Evolutionary conservation across 371 early-diverging fungal genomes (phyloP).

Genomic region (Mortierella sp.): DNA sequence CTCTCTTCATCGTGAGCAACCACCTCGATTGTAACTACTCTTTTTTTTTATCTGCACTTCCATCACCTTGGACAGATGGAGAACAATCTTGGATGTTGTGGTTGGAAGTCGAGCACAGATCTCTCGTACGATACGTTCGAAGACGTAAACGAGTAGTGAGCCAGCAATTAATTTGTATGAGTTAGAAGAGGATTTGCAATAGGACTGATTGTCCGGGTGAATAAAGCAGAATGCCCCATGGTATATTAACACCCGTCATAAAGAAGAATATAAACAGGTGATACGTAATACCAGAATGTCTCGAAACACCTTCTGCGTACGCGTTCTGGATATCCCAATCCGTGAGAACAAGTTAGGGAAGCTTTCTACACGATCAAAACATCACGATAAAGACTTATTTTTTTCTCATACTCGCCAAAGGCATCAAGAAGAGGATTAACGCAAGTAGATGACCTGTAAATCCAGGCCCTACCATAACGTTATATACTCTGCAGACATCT

Average conservation of each 20-base stretch:
- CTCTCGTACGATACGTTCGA: slow-evolving; percentile 82
- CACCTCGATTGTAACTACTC: slow-evolving; percentile 2
- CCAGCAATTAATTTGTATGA: slow-evolving; percentile 87
- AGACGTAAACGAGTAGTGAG: slow-evolving; percentile 74
- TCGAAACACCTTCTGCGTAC: slow-evolving; percentile 80
- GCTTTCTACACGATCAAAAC: neutral
- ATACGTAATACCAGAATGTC: slow-evolving; percentile 86
- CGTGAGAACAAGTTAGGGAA: neutral
- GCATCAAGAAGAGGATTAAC: slow-evolving; percentile 81
- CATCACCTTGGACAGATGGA: slow-evolving; percentile 77
- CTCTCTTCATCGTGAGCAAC: neutral
- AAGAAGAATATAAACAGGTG: slow-evolving; percentile 89
- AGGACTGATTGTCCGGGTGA: slow-evolving; percentile 74
- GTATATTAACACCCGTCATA: slow-evolving; percentile 72
- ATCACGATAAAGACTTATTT: neutral
- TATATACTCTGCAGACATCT: slow-evolving; percentile 39
- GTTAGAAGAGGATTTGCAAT: slow-evolving; percentile 76
- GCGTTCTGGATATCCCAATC: slow-evolving; percentile 45
- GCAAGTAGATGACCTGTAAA: slow-evolving; percentile 82
- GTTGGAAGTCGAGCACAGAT: slow-evolving; percentile 75
- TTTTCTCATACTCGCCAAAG: slow-evolving; percentile 22
- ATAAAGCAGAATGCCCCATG: slow-evolving; percentile 91
- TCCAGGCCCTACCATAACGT: slow-evolving; percentile 80
- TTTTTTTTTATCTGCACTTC: slow-evolving; percentile 71
- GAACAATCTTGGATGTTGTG: slow-evolving; percentile 73